Base-by-base conservation (phyloP, 495 filamentous ascomycete species). In the Penicillium atrosanguineum region DNA sequence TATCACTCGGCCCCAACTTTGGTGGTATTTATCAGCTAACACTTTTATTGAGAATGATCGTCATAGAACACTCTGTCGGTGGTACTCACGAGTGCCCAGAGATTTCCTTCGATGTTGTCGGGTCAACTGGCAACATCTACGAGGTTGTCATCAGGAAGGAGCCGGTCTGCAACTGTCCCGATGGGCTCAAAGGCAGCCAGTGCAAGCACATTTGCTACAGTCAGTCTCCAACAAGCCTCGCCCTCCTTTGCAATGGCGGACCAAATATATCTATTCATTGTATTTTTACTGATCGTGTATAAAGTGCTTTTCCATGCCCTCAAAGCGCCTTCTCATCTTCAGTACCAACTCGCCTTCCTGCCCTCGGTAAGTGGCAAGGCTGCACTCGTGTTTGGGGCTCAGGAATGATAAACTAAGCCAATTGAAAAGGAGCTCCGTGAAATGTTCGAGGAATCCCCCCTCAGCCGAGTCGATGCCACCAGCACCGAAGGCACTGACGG, bases 71-170 rank as follows among this genome's bases (percentile, higher is more conserved):
- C 21, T 70, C 59, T 16, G 71, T 82, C 6, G 52, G 50, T 23
- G 71, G 69, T 12, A 74, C 71, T 6, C 63, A 68, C 3, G 64
- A 75, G 0, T 52, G 55, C 4, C 82, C 76, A 2, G 67, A 76
- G 31, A 79, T 88, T 51, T 70, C 61, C 1, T 81, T 93, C 58
- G 79, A 87, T 34, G 71, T 95, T 44, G 85, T 85, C 14, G 90
- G 90, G 21, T 80, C 85, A 7, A 89, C 85, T 4, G 89, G 88
- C 6, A 90, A 91, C 59, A 71, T 92, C 43, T 95, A 95, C 71
- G 81, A 72, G 9, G 72, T 80, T 18, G 68, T 68, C 3, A 84
- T 89, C 47, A 63, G 65, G 52, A 73, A 77, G 23, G 60, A 75
- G 36, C 87, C 87, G 0, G 66, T 40, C n/a, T 95, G 90, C 67